phyloP scores from a whole-genome alignment of 1,284 basidiomycete genomes.

The Neotropicomus parvogracilis region DNA sequence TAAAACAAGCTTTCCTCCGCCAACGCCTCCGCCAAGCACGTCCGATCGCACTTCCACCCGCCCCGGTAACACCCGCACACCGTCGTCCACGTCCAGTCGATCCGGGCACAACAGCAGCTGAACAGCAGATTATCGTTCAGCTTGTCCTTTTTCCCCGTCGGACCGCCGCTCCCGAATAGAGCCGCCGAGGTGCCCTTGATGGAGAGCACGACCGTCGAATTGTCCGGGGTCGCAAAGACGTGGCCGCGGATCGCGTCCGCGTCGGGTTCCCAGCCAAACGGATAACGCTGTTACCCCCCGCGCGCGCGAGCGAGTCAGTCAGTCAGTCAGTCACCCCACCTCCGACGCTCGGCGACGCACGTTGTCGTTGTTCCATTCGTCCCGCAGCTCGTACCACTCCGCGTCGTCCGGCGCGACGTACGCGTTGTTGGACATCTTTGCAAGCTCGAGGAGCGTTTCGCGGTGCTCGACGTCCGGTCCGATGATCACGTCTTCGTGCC shows the following conservation, averaged over 20 bases:
- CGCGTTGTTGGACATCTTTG: conserved; percentile 94
- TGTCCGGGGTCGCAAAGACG: conserved; percentile 80
- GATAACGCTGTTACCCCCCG: conserved; percentile 52
- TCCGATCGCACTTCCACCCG: conserved; percentile 78
- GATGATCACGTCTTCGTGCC: conserved; percentile 59
- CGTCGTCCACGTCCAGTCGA: conserved; percentile 93
- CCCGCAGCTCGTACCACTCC: conserved; percentile 76
- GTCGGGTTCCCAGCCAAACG: conserved; percentile 90
- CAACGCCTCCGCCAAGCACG: conserved; percentile 79
- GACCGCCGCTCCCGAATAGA: conserved; percentile 76
- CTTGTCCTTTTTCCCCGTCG: conserved; percentile 89
- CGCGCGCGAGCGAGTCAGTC: not conserved
- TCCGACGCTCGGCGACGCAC: conserved; percentile 43
- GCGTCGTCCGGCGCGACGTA: conserved; percentile 62
- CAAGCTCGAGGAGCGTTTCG: conserved; percentile 76
- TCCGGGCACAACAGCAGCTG: conserved; percentile 93
- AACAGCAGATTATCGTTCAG: conserved; percentile 96
- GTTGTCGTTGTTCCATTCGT: conserved; percentile 59
- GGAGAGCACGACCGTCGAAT: conserved; percentile 82
- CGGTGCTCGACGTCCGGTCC: conserved; percentile 76
- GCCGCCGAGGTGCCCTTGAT: conserved; percentile 93
- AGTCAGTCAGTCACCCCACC: not conserved
- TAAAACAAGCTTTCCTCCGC: conserved; percentile 88
- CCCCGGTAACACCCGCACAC: conserved; percentile 91
- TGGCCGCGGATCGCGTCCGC: conserved; percentile 89